Conservation (phyloP, 2,329 filamentous ascomycete genomes). For the Penicillium sclerotigenum region DNA sequence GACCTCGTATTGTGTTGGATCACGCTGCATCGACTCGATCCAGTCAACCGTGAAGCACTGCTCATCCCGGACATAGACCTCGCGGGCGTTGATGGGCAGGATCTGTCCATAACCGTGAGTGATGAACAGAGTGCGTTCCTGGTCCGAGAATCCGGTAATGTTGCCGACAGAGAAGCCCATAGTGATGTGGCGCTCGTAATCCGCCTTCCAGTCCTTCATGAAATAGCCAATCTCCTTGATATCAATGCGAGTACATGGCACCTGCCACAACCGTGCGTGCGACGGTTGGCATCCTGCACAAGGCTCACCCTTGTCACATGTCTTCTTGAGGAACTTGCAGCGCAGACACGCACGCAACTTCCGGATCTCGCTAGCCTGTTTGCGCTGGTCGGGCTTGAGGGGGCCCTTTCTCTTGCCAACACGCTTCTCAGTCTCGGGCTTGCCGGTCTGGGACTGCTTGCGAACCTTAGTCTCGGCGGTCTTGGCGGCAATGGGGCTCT, state of each 20-base stretch:
- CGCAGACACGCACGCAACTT: constrained; percentile 90
- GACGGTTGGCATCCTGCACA: constrained; percentile 94
- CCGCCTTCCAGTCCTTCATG: constrained; percentile 99
- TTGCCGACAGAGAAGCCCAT: constrained; percentile 89
- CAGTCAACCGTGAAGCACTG: constrained; percentile 92
- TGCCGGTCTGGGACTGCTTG: constrained; percentile 67
- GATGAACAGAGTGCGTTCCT: constrained; percentile 74
- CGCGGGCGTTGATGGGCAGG: constrained; percentile 86
- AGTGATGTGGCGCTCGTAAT: constrained; percentile 86
- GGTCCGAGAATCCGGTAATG: constrained; percentile 75
- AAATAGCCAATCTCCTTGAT: constrained; percentile 99
- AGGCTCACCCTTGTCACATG: constrained; percentile 94
- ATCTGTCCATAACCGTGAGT: constrained; percentile 95
- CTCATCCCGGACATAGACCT: constrained; percentile 88
- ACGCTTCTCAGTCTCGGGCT: constrained; percentile 89
- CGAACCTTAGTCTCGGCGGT: constrained; percentile 79
- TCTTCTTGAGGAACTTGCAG: constrained; percentile 99
- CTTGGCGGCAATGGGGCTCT: constrained; percentile 76
- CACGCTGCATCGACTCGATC: constrained; percentile 76
- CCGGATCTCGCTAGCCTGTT: constrained; percentile 94
- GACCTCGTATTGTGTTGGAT: constrained; percentile 77
- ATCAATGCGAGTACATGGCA: constrained; percentile 94
- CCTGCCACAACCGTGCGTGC: constrained; percentile 93
- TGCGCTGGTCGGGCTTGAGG: constrained; percentile 86
- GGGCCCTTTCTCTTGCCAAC: constrained; percentile 87